Base-by-base conservation (phyloP, 495 filamentous ascomycete genomes). In the Aspergillus bridgeri region DNA sequence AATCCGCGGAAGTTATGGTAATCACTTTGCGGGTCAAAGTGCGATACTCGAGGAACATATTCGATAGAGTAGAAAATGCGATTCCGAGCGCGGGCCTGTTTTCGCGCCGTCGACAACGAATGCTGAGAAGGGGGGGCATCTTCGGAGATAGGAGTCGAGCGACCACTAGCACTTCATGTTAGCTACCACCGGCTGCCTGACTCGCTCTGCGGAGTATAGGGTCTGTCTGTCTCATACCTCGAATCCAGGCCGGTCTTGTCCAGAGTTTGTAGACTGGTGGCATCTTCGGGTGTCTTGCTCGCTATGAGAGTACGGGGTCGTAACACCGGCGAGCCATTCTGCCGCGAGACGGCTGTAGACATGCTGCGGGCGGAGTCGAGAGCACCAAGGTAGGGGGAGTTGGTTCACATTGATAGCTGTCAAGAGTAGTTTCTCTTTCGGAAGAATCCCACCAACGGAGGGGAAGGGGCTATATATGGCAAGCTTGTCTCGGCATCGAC, bases 1-100 rank as follows among this genome's bases (percentile, higher is more conserved):
- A 98, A 98, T 60, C 94, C 94, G 60, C 91, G 85, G 72, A 98
- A 98, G 65, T 98, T 90, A 56, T 86, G 85, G 62, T 98, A 95
- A 64, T 96, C 90, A 75, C 89, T 93, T 51, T 83, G 81, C 15
- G 91, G 91, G 71, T 98, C 94, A 72, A 98, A 97, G 70, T 98
- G 93, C 8, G 93, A 97, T 18, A 97, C 89, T 29, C 94, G 86
- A n/a, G 88, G 87, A 11, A 89, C 83, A 75, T 92, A 98, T 66
- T 96, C 88, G 64, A 96, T 90, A 6, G 90, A 96, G n/a, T 96
- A 94, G 69, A 98, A 98, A 38, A 98, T 76, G 62, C 94, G 87
- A 56, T 85, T 88, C 60, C 89, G 86, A 42, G 91, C 91, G 64
- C 93, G 86, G 43, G 90, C 85, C 62, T 96, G 89, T 70, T 90